Evolutionary conservation across 129 eudicot species (phyloP).

Genomic region (carrot (Daucus carota)): DH1_v3.0 NC_030385.2:4502501-4503000

Average conservation of each 20-base stretch:
- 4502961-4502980: slow-evolving; percentile 7
- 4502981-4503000: slow-evolving; percentile 37
- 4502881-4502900: slow-evolving; percentile 26
- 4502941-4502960: not conserved
- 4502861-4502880: slow-evolving; percentile 49
- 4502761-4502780: not conserved
- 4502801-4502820: slow-evolving; percentile 23
- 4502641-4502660: not conserved
- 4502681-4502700: not conserved
- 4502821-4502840: slow-evolving; percentile 22
- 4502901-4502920: slow-evolving; percentile 5
- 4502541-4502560: slow-evolving; percentile 4
- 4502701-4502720: not conserved
- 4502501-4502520: slow-evolving; percentile 10
- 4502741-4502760: slow-evolving; percentile 1
- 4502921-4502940: slow-evolving; percentile 7
- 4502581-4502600: not conserved
- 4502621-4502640: not conserved
- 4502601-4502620: slow-evolving; percentile 15
- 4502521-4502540: slow-evolving; percentile 22
- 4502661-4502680: not conserved
- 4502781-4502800: not conserved
- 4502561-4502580: not conserved
- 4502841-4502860: slow-evolving; percentile 39
- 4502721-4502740: not conserved